Conservation (phyloP, 2,329 filamentous ascomycete species). For the Macroventuria anomochaeta region DNA sequence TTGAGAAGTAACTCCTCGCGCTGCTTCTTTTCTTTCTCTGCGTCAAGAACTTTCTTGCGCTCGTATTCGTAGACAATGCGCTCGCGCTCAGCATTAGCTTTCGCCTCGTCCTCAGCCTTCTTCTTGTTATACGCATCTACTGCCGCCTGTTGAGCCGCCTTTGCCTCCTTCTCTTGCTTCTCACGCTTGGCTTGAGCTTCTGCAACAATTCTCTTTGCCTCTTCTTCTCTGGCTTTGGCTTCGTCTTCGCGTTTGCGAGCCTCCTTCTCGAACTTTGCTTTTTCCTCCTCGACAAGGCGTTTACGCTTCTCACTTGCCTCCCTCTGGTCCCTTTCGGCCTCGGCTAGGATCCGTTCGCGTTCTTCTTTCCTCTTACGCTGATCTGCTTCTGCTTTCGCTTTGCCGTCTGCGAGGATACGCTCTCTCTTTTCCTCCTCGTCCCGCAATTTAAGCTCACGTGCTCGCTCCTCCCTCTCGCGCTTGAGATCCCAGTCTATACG, state of each 20-base stretch:
- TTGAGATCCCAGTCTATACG: constrained; percentile 27
- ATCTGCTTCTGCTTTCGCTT: constrained; percentile 49
- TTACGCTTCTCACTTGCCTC: constrained; percentile 33
- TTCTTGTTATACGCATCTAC: constrained; percentile 45
- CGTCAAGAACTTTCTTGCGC: constrained; percentile 45
- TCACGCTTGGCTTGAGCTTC: constrained; percentile 38
- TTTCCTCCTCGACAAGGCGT: constrained; percentile 43
- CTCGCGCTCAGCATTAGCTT: constrained; percentile 39
- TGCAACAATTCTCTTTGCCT: constrained; percentile 29
- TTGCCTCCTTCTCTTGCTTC: constrained; percentile 33
- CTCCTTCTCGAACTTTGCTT: constrained; percentile 38
- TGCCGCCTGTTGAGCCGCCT: constrained; percentile 40
- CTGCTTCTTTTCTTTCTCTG: constrained; percentile 45
- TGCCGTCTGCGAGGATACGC: constrained; percentile 46
- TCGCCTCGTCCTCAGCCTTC: constrained; percentile 41
- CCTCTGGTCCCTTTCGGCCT: constrained; percentile 19
- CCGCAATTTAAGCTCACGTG: constrained; percentile 45
- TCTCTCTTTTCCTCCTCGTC: constrained; percentile 51
- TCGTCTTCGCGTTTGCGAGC: constrained; percentile 33
- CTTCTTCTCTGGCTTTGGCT: constrained; percentile 11
- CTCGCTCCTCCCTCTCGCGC: constrained; percentile 40
- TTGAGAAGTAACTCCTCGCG: constrained; percentile 49
- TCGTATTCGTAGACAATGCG: constrained; percentile 47
- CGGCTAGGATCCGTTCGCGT: constrained; percentile 17
- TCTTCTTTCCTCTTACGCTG: constrained; percentile 44